Conservation (phyloP, 2,329 filamentous ascomycete species). For the Pyrenochaeta sp. region DNA sequence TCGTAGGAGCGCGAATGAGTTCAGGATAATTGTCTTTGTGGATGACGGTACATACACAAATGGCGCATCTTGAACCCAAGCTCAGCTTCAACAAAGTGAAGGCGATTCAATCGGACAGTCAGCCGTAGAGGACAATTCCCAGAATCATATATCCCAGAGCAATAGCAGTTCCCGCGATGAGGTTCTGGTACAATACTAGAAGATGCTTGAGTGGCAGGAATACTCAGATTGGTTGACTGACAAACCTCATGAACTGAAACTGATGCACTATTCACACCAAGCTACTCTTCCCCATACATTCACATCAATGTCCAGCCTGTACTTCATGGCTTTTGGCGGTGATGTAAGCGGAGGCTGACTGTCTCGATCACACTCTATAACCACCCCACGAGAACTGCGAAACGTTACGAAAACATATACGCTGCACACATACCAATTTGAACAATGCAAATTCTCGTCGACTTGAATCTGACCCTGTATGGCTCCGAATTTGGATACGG, state of each 20-base stretch:
- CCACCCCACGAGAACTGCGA: no score
- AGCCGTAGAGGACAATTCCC: neutral
- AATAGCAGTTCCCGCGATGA: neutral
- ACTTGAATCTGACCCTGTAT: constrained; percentile 1
- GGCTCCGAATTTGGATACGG: neutral
- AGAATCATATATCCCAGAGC: constrained; percentile 13
- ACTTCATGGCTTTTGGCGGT: no score
- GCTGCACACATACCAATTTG: no score
- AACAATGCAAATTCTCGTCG: no score
- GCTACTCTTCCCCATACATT: no score
- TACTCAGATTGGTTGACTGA: constrained; percentile 3
- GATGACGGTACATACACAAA: constrained; percentile 20
- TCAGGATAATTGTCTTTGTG: constrained; percentile 16
- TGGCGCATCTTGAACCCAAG: neutral
- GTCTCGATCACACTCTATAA: no score
- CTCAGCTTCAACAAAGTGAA: no score
- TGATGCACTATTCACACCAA: no score
- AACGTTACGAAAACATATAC: no score
- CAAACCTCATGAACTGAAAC: constrained; percentile 16
- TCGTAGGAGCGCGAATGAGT: constrained; percentile 16
- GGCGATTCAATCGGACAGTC: no score
- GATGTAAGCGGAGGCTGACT: no score
- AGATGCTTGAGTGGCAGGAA: constrained; percentile 8
- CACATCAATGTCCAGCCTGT: no score
- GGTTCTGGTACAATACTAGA: constrained; percentile 7